phyloP scores from a whole-genome alignment of 306 rosid species.

The Cyclanthera cordifolia region DNA sequence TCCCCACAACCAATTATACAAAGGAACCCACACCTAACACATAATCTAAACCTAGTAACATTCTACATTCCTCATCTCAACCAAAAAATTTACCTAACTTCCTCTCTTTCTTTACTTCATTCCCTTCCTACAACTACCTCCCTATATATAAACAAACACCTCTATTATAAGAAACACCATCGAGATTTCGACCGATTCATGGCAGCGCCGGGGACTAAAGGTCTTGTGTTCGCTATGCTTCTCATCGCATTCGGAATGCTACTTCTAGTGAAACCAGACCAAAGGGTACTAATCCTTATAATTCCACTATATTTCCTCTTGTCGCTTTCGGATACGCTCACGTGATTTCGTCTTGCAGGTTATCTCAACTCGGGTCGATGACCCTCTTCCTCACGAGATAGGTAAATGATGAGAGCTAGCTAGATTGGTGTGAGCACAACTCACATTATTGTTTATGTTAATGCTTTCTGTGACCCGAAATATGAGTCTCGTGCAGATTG shows the following conservation, averaged over 20 bases:
- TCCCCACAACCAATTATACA: not conserved
- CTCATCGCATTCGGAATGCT: constrained; percentile 30
- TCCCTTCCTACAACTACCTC: not conserved
- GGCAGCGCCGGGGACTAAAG: constrained; percentile 8
- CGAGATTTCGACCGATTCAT: not conserved
- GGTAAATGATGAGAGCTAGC: not conserved
- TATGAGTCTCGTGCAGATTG: constrained; percentile 26
- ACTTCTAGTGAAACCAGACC: constrained; percentile 23
- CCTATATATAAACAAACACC: constrained; percentile 5
- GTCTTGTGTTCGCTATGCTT: constrained; percentile 13
- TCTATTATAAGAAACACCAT: not conserved
- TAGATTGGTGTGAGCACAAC: no score
- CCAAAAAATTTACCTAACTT: not conserved
- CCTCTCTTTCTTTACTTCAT: not conserved
- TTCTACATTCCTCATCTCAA: not conserved
- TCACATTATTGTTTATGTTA: not conserved
- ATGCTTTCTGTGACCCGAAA: not conserved
- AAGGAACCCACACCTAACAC: constrained; percentile 1
- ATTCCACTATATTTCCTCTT: not conserved
- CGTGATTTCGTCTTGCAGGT: constrained; percentile 10
- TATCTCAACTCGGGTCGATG: constrained; percentile 12
- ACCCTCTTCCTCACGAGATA: constrained; percentile 14
- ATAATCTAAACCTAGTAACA: not conserved
- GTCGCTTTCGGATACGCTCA: not conserved
- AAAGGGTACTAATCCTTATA: constrained; percentile 21